Base-by-base conservation (phyloP, 1,139 yeast genomes). In the Geotrichum restrictum region DNA sequence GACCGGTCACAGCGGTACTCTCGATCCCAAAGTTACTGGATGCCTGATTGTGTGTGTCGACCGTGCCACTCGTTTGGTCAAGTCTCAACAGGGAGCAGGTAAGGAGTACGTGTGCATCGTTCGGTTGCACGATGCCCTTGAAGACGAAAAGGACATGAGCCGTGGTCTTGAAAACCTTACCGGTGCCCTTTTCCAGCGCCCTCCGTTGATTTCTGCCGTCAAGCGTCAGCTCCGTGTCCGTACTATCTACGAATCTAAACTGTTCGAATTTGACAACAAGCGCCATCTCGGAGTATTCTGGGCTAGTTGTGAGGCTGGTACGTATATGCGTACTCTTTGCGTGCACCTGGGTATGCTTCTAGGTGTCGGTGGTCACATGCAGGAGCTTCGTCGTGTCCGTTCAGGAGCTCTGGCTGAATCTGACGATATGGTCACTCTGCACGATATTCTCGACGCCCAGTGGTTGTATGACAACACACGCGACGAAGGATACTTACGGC, bases 261-360 rank as follows among this genome's bases (percentile, higher is more conserved):
- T 93, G 70, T 82, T 91, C 65, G 98, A 93, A 74, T 93, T 93
- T 67, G 98, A 93, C 74, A 88, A 89, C 75, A 91, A 93, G 75
- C 85, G 98, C 74, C 94, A 94, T 64, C 80, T 93, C 61, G 96
- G 96, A 75, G 98, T 93, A 38, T 93, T 93, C 78, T 93, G 98
- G 98, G 98, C 98, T 57, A 86, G 95, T 45, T 93, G 98, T 81
- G 98, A 93, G 78, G 98, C 98, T 58, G 98, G 98, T 74, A 93
- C 98, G 59, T 93, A 93, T 76, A 93, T 93, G 96, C 87, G 98
- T 82, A 93, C 98, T 52, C 78, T 93, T 66, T 93, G 98, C 83
- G 98, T 93, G 57, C 98, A 93, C 73, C 77, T 93, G 68, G 98
- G 98, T 77, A 91, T 93, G 96, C 79, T 93, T 58, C 79, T 93